Evolutionary conservation across 1,284 basidiomycete species (phyloP).

Genomic region (Uromyces viciae-fabae): DNA sequence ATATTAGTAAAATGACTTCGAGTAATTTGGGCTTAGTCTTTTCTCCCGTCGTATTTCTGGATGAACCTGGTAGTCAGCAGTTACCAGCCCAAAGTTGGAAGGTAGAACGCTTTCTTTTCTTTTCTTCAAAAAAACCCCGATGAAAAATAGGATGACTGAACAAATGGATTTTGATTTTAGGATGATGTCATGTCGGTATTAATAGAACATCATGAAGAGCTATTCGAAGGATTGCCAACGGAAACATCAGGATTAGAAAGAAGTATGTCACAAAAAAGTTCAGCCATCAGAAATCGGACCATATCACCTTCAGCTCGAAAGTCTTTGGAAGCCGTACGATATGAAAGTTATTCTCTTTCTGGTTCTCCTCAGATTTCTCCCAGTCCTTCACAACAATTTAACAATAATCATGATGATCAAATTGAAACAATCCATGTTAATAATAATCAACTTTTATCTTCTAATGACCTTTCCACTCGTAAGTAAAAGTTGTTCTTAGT

Average conservation of each 20-base stretch:
- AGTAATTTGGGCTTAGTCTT: constrained; percentile 59
- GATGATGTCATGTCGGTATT: constrained; percentile 84
- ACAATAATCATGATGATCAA: not conserved
- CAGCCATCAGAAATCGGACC: not conserved
- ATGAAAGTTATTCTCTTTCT: constrained; percentile 32
- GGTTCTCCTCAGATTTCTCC: constrained; percentile 11
- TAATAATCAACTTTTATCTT: too few species aligned
- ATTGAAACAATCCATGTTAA: too few species aligned
- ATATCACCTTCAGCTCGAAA: constrained; percentile 34
- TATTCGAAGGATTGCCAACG: constrained; percentile 54
- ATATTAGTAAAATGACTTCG: constrained; percentile 89
- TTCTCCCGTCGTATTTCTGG: constrained; percentile 52
- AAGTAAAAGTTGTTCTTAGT: not conserved
- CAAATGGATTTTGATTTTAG: constrained; percentile 56
- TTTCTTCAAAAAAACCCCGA: constrained; percentile 19
- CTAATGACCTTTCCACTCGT: not conserved
- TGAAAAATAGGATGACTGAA: not conserved
- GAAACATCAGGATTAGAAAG: constrained; percentile 12
- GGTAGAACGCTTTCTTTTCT: constrained; percentile 62
- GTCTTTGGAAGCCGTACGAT: constrained; percentile 36
- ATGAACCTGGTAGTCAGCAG: constrained; percentile 72
- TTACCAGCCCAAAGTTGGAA: constrained; percentile 68
- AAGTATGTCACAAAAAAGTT: not conserved
- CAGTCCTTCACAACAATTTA: not conserved
- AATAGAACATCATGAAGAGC: constrained; percentile 63